Evolutionary conservation across 2,329 filamentous ascomycete genomes (phyloP), one percentile per base, ranked within the genome.

Genomic region (Lasiodiplodia citricola): DNA sequence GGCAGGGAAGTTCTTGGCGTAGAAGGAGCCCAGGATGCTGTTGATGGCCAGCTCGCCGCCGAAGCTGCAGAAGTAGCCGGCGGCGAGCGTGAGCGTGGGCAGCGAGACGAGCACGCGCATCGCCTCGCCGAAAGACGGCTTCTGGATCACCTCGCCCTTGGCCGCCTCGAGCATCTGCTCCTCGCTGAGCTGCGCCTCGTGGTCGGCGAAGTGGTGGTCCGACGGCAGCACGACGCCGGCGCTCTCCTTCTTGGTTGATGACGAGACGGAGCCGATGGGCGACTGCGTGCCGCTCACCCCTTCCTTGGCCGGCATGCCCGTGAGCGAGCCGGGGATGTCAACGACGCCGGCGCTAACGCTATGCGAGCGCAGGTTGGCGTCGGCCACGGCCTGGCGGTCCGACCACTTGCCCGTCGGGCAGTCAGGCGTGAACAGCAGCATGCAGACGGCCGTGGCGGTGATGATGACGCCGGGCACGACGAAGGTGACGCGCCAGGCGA

Each of bases 401-500:
- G 87, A 87, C 94, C 94, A 97, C 72, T 88, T 89, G 41, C 94
- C 94, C 0, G 88, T 91, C 0, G 94, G 94, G 0, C 92, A 94
- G 75, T 97, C 94, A 1, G 92, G 88, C 75, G 92, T 94, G 16
- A 92, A 81, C 28, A 93, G 76, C 3, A 96, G 79, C 81, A 97
- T 90, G 18, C 84, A 81, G n/a, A 92, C 74, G 14, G 90, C 92
- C 7, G 89, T 88, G 28, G 80, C 75, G 14, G 90, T 84, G 77
- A 95, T 91, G 72, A 95, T 86, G 73, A 94, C 87, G 70, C 96
- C 91, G 0, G 94, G 94, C 6, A 96, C 91, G 70, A 97, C 83
- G 77, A 96, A 97, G 2, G 93, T 87, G 1, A 97, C 88, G 31
- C 94, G 88, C 94, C 94, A 97, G 2, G 94, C 91, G 47, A 89